Percentiles rank a stretch among this genome's conserved stretches.
Evolutionary conservation across 192 early-diverging fungal species (phyloP).

Genomic region (Mortierella antarctica): DNA sequence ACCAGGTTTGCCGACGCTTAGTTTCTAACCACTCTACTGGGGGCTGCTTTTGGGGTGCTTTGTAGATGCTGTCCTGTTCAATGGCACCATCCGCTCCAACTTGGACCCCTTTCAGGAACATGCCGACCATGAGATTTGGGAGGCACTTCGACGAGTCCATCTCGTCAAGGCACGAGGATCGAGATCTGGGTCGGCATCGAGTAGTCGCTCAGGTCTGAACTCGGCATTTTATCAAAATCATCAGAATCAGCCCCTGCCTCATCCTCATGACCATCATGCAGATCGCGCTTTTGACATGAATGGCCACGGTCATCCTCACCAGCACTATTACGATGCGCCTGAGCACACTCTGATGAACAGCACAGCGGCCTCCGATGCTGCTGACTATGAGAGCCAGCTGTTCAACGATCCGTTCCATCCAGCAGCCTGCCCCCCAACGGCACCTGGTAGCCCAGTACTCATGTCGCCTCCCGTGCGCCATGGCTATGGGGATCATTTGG

Average conservation of each 20-base stretch:
- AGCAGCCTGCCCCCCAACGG: not conserved
- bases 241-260: constrained; percentile 4
- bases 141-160: constrained; percentile 79
- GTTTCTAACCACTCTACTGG: not conserved
- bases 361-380: constrained; percentile 8
- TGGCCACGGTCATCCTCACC: constrained; percentile 13
- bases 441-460: not conserved
- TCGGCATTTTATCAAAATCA: constrained; percentile 20
- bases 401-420: constrained; percentile 34
- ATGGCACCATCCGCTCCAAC: constrained; percentile 79
- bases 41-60: not conserved
- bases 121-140: constrained; percentile 82
- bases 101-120: constrained; percentile 90
- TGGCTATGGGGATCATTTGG: constrained; percentile 7
- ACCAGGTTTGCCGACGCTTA: not conserved
- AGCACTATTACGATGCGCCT: constrained; percentile 11
- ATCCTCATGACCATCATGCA: not conserved
- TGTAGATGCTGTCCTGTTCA: constrained; percentile 62
- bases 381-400: constrained; percentile 8
- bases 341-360: constrained; percentile 21
- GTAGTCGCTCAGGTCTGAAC: constrained; percentile 4
- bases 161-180: constrained; percentile 58
- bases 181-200: constrained; percentile 20
- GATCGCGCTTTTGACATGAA: constrained; percentile 11
- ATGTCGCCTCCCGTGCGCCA: not conserved